Evolutionary conservation across 2,329 filamentous ascomycete species (phyloP), one percentile per base, ranked within the genome.

Genomic region (Phialophora chinensis): DNA sequence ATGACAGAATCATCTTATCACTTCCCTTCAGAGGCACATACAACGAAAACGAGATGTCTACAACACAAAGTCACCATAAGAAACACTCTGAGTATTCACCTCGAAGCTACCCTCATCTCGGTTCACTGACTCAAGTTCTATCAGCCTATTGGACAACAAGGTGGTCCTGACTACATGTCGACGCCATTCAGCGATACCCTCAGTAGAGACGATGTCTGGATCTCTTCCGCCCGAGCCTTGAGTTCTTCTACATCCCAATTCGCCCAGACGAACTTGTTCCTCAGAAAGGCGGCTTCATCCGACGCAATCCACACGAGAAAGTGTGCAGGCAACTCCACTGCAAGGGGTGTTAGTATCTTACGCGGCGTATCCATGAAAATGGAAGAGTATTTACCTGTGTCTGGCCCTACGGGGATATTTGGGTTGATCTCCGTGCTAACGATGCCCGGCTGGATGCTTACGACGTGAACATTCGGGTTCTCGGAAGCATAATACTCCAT

Each of bases 181-280:
- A 35, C 33, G 33, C 33, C 33, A 35, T 60, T 63, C 60, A 66
- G 35, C 14, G 27, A 54, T 53, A 66, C 65, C 20, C 60, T 66
- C 54, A 66, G 54, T 14, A 62, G 52, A 44, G 44, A 62, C 20
- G 64, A 66, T 27, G 49, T 54, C 56, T 60, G 58, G 54, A 83
- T 73, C 66, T 80, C 76, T 31, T 75, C 72, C 4, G 75, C 76
- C 33, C 73, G 72, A 0, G 75, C 73, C 70, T 81, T 80, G 33
- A 85, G 76, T 68, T 85, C 83, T 35, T 82, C 77, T 0, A 84
- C 77, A 72, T 86, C 84, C 83, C 82, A 86, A 23, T 82, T 81
- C 11, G 79, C 77, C 79, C 81, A 85, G 0, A 85, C 71, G 27
- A 80, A 80, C 57, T 80, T 81, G 1, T 79, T 76, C 44, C 78